Conservation (phyloP, 2,329 filamentous ascomycete species). For the Claviceps paspali region DNA sequence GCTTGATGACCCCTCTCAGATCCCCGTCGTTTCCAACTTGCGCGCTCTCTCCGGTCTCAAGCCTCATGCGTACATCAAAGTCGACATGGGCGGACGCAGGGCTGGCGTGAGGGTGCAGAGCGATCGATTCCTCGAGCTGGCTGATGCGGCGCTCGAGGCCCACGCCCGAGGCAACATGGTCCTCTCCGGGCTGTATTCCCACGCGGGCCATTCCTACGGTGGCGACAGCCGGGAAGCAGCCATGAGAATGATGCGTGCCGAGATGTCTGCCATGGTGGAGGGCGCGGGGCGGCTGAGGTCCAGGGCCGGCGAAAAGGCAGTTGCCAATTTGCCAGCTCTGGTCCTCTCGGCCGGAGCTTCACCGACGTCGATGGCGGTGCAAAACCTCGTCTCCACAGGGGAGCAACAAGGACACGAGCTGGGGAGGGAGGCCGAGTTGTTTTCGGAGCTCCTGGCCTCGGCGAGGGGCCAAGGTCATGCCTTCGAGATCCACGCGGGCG, state of each 20-base stretch:
- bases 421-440: constrained; percentile 7
- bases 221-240: constrained; percentile 17
- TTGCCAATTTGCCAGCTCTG: constrained; percentile 9
- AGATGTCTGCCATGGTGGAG: constrained; percentile 15
- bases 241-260: constrained; percentile 15
- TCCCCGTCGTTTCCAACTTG: constrained; percentile 30
- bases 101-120: constrained; percentile 45
- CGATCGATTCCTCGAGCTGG: constrained; percentile 31
- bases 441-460: constrained; percentile 9
- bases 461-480: constrained; percentile 23
- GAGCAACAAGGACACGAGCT: constrained; percentile 8
- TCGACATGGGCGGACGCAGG: constrained; percentile 58
- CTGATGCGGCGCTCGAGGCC: constrained; percentile 20
- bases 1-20: constrained; percentile 51
- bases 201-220: constrained; percentile 58
- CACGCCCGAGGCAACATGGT: constrained; percentile 15
- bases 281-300: constrained; percentile 11
- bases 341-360: constrained; percentile 59
- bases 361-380: constrained; percentile 40
- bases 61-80: constrained; percentile 52
- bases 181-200: constrained; percentile 55
- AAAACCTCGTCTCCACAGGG: constrained; percentile 10
- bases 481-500: constrained; percentile 61
- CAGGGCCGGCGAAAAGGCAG: constrained; percentile 8
- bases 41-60: constrained; percentile 26